Conservation (phyloP, 2,329 filamentous ascomycete species). For the Fusarium nelsonii region DNA sequence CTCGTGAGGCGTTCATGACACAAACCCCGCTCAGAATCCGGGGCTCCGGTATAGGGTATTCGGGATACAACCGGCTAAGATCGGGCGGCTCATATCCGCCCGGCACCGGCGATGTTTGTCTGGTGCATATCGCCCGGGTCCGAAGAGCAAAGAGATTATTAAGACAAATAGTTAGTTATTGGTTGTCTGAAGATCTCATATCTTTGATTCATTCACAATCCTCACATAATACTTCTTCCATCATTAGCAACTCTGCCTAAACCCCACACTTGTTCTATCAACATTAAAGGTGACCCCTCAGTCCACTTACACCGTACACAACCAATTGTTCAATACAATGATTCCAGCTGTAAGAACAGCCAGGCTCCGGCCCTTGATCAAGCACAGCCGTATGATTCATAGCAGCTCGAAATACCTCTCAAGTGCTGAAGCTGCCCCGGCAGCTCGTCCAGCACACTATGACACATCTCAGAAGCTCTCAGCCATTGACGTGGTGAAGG, state of each 20-base stretch:
- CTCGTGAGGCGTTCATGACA: constrained; percentile 30
- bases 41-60: constrained; percentile 38
- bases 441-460: constrained; percentile 43
- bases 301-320: constrained; percentile 24
- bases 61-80: constrained; percentile 47
- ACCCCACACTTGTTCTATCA: no score
- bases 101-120: constrained; percentile 45
- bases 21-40: constrained; percentile 32
- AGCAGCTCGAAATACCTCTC: constrained; percentile 35
- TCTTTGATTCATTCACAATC: background rate
- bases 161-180: constrained; percentile 15
- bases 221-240: background rate
- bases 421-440: constrained; percentile 45
- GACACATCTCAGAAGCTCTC: constrained; percentile 43
- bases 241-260: background rate
- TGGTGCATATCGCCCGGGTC: constrained; percentile 36
- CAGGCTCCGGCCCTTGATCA: constrained; percentile 28
- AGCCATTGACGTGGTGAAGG: constrained; percentile 50
- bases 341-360: constrained; percentile 38
- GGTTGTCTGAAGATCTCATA: constrained; percentile 4
- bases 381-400: constrained; percentile 36
- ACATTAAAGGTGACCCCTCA: background rate
- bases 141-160: constrained; percentile 28
- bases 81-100: constrained; percentile 38
- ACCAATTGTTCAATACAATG: constrained; percentile 30